These are phyloP conservation scores for Neonectria punicea DNA, from an alignment of 2,329 filamentous ascomycete species.

Conservation along the genomic window DNA sequence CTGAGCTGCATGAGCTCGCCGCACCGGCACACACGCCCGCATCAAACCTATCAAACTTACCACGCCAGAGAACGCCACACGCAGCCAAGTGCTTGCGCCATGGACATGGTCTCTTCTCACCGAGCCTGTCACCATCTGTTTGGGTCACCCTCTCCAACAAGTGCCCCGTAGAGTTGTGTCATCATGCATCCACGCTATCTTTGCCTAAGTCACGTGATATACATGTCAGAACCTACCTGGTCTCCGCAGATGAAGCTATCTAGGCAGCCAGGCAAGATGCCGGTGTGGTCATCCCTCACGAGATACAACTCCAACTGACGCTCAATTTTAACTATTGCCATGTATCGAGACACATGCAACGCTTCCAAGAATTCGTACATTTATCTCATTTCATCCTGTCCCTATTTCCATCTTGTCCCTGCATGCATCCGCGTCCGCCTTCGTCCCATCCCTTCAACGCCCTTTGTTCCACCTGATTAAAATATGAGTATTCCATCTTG, in stretches of 20 bases:
- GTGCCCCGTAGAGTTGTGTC: slow-evolving; percentile 30
- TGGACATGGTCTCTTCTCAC: slow-evolving; percentile 12
- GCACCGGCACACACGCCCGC: slow-evolving; percentile 12
- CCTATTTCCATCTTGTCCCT: slow-evolving; percentile 14
- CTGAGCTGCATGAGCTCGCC: slow-evolving; percentile 6
- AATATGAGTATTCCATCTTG: slow-evolving; percentile 30
- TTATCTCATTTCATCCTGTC: slow-evolving; percentile 35
- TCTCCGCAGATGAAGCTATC: too few species aligned
- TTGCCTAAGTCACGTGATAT: slow-evolving; percentile 30
- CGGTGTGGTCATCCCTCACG: background rate
- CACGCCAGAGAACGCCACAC: slow-evolving; percentile 17
- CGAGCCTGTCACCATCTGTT: slow-evolving; percentile 11
- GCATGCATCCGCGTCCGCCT: slow-evolving; percentile 25
- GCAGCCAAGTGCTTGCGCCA: slow-evolving; percentile 14
- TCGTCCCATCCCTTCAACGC: slow-evolving; percentile 32
- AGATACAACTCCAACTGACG: too few species aligned
- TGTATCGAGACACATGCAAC: background rate
- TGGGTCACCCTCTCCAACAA: slow-evolving; percentile 3
- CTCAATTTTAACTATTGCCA: background rate
- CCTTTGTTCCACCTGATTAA: slow-evolving; percentile 34
- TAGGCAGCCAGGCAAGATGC: too few species aligned
- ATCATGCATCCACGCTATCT: slow-evolving; percentile 26
- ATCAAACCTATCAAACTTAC: slow-evolving; percentile 13
- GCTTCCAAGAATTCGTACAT: slow-evolving; percentile 34
- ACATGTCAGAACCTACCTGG: background rate